Percentiles rank a stretch among this genome's conserved stretches.
These are phyloP conservation scores for Alternaria hordeiaustralica DNA, from an alignment of 2,329 filamentous ascomycete species.

Conservation along the genomic window DNA sequence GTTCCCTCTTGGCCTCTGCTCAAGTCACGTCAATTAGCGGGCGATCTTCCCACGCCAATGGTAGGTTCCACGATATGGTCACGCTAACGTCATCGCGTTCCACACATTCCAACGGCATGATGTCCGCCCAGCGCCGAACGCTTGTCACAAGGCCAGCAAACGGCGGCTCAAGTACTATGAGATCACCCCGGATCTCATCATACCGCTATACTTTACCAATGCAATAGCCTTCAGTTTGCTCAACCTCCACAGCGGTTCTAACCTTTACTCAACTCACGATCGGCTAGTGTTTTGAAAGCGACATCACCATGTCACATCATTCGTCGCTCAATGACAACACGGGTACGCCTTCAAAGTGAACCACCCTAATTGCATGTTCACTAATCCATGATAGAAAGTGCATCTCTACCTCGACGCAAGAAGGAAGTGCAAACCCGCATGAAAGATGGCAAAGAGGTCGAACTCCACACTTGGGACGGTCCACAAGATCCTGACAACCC, in stretches of 20 bases:
- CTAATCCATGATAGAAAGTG: background rate
- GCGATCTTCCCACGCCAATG: background rate
- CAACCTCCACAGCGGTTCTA: background rate
- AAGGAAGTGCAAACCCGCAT: conserved; percentile 9
- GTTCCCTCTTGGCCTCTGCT: background rate
- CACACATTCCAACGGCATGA: conserved; percentile 1
- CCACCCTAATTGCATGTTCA: background rate
- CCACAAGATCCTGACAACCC: conserved; percentile 35
- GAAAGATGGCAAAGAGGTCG: conserved; percentile 29
- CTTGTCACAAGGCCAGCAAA: background rate
- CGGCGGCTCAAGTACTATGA: conserved; percentile 7
- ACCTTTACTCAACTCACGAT: background rate
- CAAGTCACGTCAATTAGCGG: background rate
- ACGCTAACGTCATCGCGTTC: conserved; percentile 12
- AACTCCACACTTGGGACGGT: conserved; percentile 33
- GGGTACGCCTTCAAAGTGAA: conserved; percentile 2
- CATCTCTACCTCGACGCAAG: conserved; percentile 3
- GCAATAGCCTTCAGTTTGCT: background rate
- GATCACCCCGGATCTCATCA: conserved; percentile 4
- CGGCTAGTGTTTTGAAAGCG: background rate
- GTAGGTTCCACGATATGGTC: background rate
- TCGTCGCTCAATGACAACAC: conserved; percentile 15
- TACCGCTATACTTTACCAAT: background rate
- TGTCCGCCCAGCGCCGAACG: background rate
- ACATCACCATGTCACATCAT: conserved; percentile 14